Base-by-base conservation (phyloP, 179 eudicot species). In the Nepenthes alata region DNA sequence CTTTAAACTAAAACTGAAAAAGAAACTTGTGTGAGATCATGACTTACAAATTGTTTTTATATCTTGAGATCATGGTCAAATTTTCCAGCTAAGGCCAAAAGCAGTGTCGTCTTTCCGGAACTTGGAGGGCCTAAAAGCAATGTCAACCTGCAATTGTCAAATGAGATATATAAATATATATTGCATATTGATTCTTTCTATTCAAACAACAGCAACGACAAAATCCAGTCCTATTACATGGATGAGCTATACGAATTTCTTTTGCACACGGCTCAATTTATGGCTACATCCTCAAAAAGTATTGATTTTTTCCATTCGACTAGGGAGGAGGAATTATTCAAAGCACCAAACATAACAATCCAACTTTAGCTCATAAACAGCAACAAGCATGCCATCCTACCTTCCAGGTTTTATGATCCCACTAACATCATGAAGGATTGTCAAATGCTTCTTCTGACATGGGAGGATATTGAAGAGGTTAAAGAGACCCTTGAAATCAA, bases 41-140 rank as follows among this genome's bases (percentile, higher is more conserved):
- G n/a, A n/a, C n/a, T n/a, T n/a, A n/a, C n/a, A n/a, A n/a, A n/a
- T n/a, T n/a, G n/a, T 16, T 16, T 16, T 16, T 16, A 11, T 9
- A 63, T 59, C 59, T 63, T 63, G 4, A 63, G 15, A 11, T 53
- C 37, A 11, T 14, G 50, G 57, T 53, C 67, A 39, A 63, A 59
- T 5, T 63, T 16, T 16, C 25, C 25, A 16, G 25, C 25, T 16
- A 16, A 16, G 25, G 25, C 25, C 25, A 16, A 16, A 16, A 16
- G 25, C 25, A 16, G 25, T 16, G 25, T 16, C 25, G 25, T 16
- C 25, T 16, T 16, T 16, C 25, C 25, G 25, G 25, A 16, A 16
- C 25, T 16, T 16, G 25, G 25, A 16, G 25, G 25, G 25, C 25
- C 67, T 6, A 63, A 55, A 53, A 63, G 67, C 57, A 63, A 5